phyloP scores from a whole-genome alignment of 345 rosid species.

The Eucalyptus tenuipes region DNA sequence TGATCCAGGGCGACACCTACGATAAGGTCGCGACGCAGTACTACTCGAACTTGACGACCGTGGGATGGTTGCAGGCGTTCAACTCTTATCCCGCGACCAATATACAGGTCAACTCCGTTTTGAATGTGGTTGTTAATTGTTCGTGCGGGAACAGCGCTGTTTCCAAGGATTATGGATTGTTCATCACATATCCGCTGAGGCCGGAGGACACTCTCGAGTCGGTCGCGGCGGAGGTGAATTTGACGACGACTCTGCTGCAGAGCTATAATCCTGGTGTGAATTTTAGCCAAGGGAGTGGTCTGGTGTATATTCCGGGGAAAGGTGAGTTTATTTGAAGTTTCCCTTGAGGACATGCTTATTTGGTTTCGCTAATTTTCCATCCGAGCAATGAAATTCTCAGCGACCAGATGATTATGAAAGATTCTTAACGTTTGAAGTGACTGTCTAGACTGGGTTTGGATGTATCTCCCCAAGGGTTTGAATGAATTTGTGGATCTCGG shows the following conservation, averaged over 20 bases:
- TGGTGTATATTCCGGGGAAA: conserved; percentile 61
- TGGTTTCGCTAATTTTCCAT: background rate
- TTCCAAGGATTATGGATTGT: conserved; percentile 49
- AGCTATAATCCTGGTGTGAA: conserved; percentile 43
- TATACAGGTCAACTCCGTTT: conserved; percentile 22
- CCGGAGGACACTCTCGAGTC: conserved; percentile 32
- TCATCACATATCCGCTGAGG: conserved; percentile 59
- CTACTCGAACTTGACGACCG: conserved; percentile 47
- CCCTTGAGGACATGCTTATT: background rate
- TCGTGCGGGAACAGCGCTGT: conserved; percentile 47
- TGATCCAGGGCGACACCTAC: conserved; percentile 20
- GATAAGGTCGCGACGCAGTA: background rate
- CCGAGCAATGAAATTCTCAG: background rate
- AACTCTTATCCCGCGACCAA: conserved; percentile 11
- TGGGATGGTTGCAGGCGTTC: conserved; percentile 1
- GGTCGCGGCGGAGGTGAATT: conserved; percentile 17
- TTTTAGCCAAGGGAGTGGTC: conserved; percentile 52
- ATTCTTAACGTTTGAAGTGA: background rate
- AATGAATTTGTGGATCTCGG: background rate
- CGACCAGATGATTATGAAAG: background rate
- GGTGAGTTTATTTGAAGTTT: conserved; percentile 11
- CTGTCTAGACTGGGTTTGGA: background rate
- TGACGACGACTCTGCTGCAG: conserved; percentile 24
- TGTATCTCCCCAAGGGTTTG: background rate
- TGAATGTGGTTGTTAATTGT: conserved; percentile 65